Evolutionary conservation across 345 rosid genomes (phyloP).

Genomic region (Populus pruinosa): DNA sequence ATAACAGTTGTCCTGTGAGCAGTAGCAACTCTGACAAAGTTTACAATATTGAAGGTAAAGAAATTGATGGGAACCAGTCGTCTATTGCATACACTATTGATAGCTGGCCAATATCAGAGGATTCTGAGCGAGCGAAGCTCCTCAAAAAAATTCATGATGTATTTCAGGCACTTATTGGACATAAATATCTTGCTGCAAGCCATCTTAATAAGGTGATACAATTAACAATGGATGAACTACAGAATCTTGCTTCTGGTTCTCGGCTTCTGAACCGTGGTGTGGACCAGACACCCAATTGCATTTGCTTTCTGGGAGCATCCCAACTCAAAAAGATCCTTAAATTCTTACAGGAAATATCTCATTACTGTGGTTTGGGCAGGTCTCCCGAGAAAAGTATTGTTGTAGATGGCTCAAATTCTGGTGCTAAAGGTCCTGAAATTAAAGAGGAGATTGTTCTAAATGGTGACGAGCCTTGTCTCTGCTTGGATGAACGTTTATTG

Average conservation of each 20-base stretch:
- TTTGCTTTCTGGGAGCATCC: constrained; percentile 75
- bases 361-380: constrained; percentile 68
- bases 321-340: constrained; percentile 79
- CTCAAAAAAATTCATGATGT: constrained; percentile 62
- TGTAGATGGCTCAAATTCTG: constrained; percentile 42
- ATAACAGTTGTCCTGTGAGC: constrained; percentile 29
- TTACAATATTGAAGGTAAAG: constrained; percentile 31
- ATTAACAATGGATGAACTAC: constrained; percentile 72
- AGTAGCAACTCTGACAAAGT: constrained; percentile 33
- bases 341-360: constrained; percentile 81
- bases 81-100: constrained; percentile 35
- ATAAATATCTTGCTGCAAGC: constrained; percentile 74
- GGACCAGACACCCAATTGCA: constrained; percentile 66
- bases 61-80: constrained; percentile 38
- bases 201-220: constrained; percentile 77
- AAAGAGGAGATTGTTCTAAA: constrained; percentile 63
- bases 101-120: constrained; percentile 74
- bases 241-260: constrained; percentile 57
- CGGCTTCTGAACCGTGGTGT: constrained; percentile 57
- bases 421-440: constrained; percentile 32
- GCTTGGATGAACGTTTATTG: constrained; percentile 56
- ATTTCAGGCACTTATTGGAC: constrained; percentile 67
- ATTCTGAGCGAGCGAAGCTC: constrained; percentile 71
- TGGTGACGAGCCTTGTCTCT: constrained; percentile 55
- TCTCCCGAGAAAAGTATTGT: constrained; percentile 54